These are phyloP conservation scores for Colletotrichum camelliae DNA, from an alignment of 2,329 filamentous ascomycete genomes.

Conservation along the genomic window DNA sequence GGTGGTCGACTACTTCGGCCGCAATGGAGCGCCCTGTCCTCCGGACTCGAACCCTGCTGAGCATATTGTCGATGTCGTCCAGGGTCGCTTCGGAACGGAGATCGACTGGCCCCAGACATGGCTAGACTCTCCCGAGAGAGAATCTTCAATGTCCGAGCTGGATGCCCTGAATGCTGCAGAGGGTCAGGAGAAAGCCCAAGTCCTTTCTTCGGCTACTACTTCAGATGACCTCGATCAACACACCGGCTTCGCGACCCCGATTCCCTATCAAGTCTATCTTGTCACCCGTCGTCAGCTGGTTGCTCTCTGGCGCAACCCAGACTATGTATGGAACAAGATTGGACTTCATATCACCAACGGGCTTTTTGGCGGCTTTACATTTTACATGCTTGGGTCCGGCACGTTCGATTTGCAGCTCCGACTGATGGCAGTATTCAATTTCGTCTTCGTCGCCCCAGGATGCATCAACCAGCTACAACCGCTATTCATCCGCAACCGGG, in stretches of 20 bases:
- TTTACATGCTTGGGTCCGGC: conserved; percentile 50
- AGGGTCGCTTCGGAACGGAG: neutral
- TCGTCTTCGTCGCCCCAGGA: conserved; percentile 56
- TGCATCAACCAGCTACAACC: conserved; percentile 55
- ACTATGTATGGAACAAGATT: conserved; percentile 52
- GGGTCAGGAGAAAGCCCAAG: neutral
- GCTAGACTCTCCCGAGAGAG: conserved; percentile 12
- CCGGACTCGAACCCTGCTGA: conserved; percentile 45
- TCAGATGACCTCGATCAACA: neutral
- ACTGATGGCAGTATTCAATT: conserved; percentile 57
- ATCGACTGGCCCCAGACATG: conserved; percentile 21
- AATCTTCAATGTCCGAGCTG: conserved; percentile 2
- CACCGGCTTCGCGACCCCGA: conserved; percentile 12
- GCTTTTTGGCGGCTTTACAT: conserved; percentile 43
- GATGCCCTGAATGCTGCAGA: neutral
- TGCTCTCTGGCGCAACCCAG: conserved; percentile 24
- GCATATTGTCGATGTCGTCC: conserved; percentile 49
- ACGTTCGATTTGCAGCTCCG: conserved; percentile 44
- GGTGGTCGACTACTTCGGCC: conserved; percentile 63
- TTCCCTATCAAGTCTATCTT: neutral
- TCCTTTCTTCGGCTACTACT: conserved; percentile 37
- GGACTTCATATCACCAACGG: conserved; percentile 36
- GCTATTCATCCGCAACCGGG: conserved; percentile 50
- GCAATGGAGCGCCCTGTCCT: conserved; percentile 50
- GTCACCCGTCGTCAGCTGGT: conserved; percentile 13